These are phyloP conservation scores for Echria macrotheca DNA, from an alignment of 495 filamentous ascomycete genomes.

Conservation along the genomic window DNA sequence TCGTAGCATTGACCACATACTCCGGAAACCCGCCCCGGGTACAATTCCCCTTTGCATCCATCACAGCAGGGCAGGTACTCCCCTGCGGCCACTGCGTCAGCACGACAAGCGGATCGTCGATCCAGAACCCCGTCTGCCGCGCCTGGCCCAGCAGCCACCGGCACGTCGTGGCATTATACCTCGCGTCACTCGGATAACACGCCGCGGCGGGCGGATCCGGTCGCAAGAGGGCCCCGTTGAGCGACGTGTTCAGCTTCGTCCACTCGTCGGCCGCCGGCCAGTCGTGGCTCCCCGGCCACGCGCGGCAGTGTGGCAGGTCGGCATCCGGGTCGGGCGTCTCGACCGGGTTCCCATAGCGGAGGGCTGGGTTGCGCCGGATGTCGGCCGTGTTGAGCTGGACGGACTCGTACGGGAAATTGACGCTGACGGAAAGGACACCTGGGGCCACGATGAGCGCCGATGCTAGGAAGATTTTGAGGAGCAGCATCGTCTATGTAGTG, in stretches of 20 bases:
- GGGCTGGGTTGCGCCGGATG: not conserved
- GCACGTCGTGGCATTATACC: conserved; percentile 42
- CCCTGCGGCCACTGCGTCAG: conserved; percentile 37
- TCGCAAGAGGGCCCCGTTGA: conserved; percentile 43
- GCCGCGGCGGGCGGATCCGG: conserved; percentile 46
- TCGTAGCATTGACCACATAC: conserved; percentile 56
- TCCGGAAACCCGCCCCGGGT: conserved; percentile 51
- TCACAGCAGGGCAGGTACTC: conserved; percentile 27
- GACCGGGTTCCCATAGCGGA: not conserved
- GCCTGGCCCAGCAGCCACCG: conserved; percentile 19
- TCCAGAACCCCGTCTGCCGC: conserved; percentile 25
- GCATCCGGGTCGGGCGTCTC: not conserved
- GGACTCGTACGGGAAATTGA: not conserved
- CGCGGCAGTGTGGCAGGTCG: conserved; percentile 3
- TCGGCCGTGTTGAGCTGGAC: not conserved
- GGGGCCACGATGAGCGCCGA: too few species aligned
- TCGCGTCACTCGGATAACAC: conserved; percentile 43
- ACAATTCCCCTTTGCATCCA: conserved; percentile 35
- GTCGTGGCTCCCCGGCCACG: conserved; percentile 8
- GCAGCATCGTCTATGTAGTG: too few species aligned
- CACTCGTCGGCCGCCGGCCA: conserved; percentile 46
- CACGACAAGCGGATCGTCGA: conserved; percentile 32
- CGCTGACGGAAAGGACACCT: too few species aligned
- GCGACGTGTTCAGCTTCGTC: conserved; percentile 38
- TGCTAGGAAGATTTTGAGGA: too few species aligned